These are phyloP conservation scores for Plasmodium coatneyi DNA, from an alignment of 169 alveolate species.

Conservation along the genomic window DNA sequence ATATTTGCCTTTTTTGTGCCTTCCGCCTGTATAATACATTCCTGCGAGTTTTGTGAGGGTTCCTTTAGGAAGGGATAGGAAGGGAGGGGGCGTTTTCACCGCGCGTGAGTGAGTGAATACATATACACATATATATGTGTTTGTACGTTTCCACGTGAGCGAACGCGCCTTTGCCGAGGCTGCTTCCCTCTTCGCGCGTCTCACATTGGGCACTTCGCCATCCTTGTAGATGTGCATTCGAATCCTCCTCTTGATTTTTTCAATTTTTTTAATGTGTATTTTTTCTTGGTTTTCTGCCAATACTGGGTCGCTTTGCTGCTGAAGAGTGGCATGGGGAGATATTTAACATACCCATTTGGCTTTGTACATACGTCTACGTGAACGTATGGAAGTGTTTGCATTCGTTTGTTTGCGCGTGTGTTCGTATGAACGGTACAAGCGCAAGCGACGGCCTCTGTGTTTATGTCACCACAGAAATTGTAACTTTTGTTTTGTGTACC, in stretches of 20 bases:
- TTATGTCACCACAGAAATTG: not conserved
- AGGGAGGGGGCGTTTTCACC: not conserved
- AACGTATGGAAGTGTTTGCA: not conserved
- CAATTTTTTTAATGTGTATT: conserved; percentile 43
- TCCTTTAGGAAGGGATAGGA: conserved; percentile 1
- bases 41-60: not conserved
- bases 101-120: not conserved
- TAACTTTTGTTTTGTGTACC: not conserved
- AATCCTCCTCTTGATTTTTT: conserved; percentile 50
- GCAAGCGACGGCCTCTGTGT: not conserved
- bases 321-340: not conserved
- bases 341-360: not conserved
- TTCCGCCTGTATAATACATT: not conserved
- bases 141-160: not conserved
- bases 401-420: not conserved
- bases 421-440: not conserved
- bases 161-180: not conserved
- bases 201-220: conserved; percentile 1
- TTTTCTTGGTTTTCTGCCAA: conserved; percentile 21
- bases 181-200: not conserved
- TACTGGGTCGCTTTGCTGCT: not conserved
- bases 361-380: not conserved
- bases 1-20: conserved; percentile 5
- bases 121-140: not conserved
- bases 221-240: conserved; percentile 42